phyloP scores from a whole-genome alignment of 2,329 filamentous ascomycete genomes.

The Trichoderma afroharzianum region DNA sequence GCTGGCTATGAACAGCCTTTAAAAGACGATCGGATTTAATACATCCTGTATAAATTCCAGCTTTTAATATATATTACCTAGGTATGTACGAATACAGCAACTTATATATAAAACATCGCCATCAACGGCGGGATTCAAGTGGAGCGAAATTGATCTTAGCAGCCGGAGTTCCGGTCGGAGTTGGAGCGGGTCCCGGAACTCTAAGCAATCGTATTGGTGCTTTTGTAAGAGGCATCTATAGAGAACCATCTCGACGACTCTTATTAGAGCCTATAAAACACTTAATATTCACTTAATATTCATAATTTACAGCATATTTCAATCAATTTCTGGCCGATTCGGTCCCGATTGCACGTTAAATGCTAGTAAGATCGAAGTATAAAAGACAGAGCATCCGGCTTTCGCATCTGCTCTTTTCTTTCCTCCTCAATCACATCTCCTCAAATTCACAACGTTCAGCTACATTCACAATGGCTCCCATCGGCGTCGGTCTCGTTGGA shows the following conservation, averaged over 20 bases:
- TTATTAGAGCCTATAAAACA: not conserved
- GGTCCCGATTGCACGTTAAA: no score
- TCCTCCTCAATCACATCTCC: not conserved
- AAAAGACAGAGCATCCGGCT: not conserved
- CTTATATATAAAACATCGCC: not conserved
- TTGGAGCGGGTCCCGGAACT: not conserved
- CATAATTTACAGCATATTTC: not conserved
- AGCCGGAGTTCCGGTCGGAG: not conserved
- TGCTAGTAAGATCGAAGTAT: not conserved
- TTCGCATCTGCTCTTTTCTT: no score
- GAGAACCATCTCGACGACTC: not conserved
- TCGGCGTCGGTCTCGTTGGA: slow-evolving; percentile 23
- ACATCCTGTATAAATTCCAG: accelerated
- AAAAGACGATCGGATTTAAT: not conserved
- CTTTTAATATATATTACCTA: no score
- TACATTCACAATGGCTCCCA: slow-evolving; percentile 19
- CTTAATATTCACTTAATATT: not conserved
- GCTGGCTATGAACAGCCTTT: not conserved
- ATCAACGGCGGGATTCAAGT: not conserved
- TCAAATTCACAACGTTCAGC: not conserved
- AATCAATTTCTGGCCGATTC: not conserved
- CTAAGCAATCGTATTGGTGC: not conserved
- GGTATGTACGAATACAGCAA: not conserved
- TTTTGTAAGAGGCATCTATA: not conserved
- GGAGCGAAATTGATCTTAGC: not conserved